Conservation (phyloP, 2,329 filamentous ascomycete species). For the Alternaria ethzedia region DNA sequence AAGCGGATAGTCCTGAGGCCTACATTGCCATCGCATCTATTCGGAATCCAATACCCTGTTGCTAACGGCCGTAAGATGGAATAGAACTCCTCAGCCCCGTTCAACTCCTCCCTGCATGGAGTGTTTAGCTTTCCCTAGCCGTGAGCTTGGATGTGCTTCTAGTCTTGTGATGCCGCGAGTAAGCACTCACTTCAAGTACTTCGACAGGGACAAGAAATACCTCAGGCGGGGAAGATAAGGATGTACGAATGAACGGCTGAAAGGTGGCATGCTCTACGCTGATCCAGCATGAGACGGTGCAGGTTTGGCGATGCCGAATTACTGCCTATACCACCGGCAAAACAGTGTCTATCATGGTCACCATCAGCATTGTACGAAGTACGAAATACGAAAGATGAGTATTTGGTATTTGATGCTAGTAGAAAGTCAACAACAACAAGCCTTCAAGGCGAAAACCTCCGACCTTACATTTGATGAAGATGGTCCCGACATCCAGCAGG, state of each 20-base stretch:
- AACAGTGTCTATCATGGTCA: not conserved
- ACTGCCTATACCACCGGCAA: not conserved
- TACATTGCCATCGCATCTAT: not conserved
- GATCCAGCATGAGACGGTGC: not conserved
- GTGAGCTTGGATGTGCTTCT: not conserved
- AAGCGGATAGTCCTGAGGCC: not conserved
- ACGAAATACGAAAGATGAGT: not conserved
- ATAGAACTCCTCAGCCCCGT: not conserved
- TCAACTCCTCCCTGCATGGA: not conserved
- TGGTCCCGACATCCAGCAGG: not conserved
- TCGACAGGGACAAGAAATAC: not conserved
- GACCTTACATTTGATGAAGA: not conserved
- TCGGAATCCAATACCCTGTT: not conserved
- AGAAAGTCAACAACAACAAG: constrained; percentile 1
- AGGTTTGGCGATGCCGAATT: not conserved
- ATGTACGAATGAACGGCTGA: not conserved
- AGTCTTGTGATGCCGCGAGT: not conserved
- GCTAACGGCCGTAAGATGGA: not conserved
- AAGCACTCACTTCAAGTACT: not conserved
- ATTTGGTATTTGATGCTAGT: not conserved
- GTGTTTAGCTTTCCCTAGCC: not conserved
- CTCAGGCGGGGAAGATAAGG: not conserved
- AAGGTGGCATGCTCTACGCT: not conserved
- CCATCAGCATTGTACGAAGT: not conserved
- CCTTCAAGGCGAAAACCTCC: not conserved